Conservation (phyloP, 2,329 filamentous ascomycete genomes). For the Hypoxylon sp. region DNA sequence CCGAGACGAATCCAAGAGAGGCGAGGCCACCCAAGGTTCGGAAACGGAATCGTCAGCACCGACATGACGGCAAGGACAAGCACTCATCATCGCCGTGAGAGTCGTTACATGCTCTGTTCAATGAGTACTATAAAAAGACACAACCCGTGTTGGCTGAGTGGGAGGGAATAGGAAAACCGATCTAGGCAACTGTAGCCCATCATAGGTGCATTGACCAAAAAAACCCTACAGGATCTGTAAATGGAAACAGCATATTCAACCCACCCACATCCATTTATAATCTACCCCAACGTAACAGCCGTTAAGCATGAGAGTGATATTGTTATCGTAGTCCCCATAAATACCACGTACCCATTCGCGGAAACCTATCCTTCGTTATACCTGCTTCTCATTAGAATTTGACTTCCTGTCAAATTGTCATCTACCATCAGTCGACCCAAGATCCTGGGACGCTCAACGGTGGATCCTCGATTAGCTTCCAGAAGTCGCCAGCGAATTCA, state of each 20-base stretch:
- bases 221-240: not conserved
- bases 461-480: conserved; percentile 42
- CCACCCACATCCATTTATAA: no score
- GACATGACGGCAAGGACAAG: conserved; percentile 9
- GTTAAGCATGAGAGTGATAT: not conserved
- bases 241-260: not conserved
- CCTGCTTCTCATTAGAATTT: not conserved
- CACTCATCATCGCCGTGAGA: conserved; percentile 8
- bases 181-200: not conserved
- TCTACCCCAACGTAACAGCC: not conserved
- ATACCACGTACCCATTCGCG: not conserved
- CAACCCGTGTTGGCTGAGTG: not conserved
- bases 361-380: not conserved
- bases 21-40: conserved; percentile 32
- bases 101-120: not conserved
- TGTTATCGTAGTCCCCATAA: not conserved
- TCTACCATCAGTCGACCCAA: conserved; percentile 39
- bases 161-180: not conserved
- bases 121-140: not conserved
- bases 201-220: not conserved
- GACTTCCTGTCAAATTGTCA: not conserved
- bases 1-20: conserved; percentile 40
- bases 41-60: conserved; percentile 22
- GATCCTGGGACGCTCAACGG: conserved; percentile 37
- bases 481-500: conserved; percentile 44